Evolutionary conservation across 1,284 basidiomycete genomes (phyloP).

Genomic region (Porodaedalea pini): DNA sequence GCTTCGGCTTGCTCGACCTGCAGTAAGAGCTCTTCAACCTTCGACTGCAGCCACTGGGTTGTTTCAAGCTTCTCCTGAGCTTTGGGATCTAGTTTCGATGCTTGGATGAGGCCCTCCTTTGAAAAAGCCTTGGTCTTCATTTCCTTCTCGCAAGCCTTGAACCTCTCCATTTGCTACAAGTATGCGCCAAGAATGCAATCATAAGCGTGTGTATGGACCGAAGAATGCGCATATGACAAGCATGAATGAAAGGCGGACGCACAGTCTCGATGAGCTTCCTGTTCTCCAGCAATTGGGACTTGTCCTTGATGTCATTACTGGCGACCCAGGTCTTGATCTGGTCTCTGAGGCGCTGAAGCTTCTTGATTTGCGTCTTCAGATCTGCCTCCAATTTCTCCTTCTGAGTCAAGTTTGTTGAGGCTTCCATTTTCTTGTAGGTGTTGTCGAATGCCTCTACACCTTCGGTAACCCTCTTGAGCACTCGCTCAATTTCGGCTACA

Average conservation of each 20-base stretch:
- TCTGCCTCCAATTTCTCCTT: constrained; percentile 96
- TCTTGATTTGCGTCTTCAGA: constrained; percentile 98
- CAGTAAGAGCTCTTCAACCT: constrained; percentile 89
- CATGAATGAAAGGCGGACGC: background rate
- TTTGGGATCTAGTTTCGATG: constrained; percentile 92
- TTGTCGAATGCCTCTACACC: constrained; percentile 93
- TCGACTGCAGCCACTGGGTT: constrained; percentile 80
- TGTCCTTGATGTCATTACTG: constrained; percentile 99
- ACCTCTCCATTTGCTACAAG: constrained; percentile 98
- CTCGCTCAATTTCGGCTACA: constrained; percentile 93
- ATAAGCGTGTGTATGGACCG: constrained; percentile 20
- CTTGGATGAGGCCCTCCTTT: constrained; percentile 96
- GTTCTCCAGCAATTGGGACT: constrained; percentile 89
- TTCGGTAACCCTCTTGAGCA: constrained; percentile 90
- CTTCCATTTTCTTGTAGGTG: constrained; percentile 96
- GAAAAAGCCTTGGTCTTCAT: constrained; percentile 99
- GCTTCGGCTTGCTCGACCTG: constrained; percentile 96
- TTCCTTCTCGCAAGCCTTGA: constrained; percentile 99
- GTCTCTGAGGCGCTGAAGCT: constrained; percentile 94
- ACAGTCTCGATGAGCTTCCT: constrained; percentile 97
- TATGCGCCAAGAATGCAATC: constrained; percentile 21
- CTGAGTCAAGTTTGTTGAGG: constrained; percentile 90
- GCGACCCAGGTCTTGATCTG: constrained; percentile 99
- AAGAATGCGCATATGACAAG: background rate
- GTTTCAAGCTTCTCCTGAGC: constrained; percentile 95